Conservation (phyloP, 2,329 filamentous ascomycete genomes). For the Botryotinia globosa region DNA sequence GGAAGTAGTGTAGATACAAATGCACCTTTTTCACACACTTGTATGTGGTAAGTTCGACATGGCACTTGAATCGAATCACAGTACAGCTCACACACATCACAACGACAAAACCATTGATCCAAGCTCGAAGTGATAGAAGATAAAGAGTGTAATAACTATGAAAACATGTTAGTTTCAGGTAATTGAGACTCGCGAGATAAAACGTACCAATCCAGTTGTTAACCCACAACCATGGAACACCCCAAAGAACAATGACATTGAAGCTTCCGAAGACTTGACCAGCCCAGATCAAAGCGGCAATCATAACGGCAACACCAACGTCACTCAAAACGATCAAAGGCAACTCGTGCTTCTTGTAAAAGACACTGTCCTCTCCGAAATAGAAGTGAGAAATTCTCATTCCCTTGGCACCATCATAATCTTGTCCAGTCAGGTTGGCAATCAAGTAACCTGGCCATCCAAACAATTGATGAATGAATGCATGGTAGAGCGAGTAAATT, state of each 20-base stretch:
- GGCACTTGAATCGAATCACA: not conserved
- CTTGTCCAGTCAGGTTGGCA: slow-evolving; percentile 48
- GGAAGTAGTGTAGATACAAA: not conserved
- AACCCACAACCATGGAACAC: slow-evolving; percentile 65
- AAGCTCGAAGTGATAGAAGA: not conserved
- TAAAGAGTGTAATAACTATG: slow-evolving; percentile 45
- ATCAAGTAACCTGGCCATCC: slow-evolving; percentile 65
- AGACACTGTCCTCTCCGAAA: slow-evolving; percentile 59
- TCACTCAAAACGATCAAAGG: slow-evolving; percentile 58
- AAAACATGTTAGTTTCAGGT: slow-evolving; percentile 27
- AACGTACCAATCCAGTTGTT: slow-evolving; percentile 65
- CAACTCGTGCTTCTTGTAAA: slow-evolving; percentile 58
- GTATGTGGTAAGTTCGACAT: not conserved
- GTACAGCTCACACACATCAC: not conserved
- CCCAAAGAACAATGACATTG: slow-evolving; percentile 58
- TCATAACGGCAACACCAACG: slow-evolving; percentile 54
- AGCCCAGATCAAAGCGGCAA: slow-evolving; percentile 50
- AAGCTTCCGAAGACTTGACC: slow-evolving; percentile 53
- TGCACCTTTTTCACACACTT: not conserved
- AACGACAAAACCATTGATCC: not conserved
- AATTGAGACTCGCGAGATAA: slow-evolving; percentile 9
- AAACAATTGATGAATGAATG: slow-evolving; percentile 60
- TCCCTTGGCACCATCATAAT: slow-evolving; percentile 35
- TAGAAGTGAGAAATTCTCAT: slow-evolving; percentile 45
- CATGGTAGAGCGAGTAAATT: slow-evolving; percentile 50